Percentiles rank a stretch among this genome's conserved stretches.
phyloP scores from a whole-genome alignment of 2,329 filamentous ascomycete genomes.

The Colletotrichum abscissum region DNA sequence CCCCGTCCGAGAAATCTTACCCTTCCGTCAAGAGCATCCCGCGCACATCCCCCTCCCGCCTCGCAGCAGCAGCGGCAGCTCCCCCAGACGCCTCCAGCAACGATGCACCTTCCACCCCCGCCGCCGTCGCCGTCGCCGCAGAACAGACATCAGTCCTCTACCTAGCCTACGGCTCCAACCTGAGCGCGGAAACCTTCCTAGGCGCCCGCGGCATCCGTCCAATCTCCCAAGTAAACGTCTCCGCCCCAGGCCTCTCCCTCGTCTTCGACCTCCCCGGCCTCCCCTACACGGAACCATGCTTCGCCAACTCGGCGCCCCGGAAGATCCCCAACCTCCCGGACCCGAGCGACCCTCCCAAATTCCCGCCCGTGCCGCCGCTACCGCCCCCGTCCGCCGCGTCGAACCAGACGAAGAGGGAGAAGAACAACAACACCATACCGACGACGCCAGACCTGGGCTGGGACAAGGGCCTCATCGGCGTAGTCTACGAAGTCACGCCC shows the following conservation, averaged over 20 bases:
- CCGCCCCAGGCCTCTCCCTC: slow-evolving; percentile 80
- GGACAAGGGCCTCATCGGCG: slow-evolving; percentile 87
- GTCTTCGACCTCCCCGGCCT: slow-evolving; percentile 89
- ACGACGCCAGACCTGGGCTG: slow-evolving; percentile 55
- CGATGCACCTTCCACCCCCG: neutral
- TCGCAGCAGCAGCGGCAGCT: slow-evolving; percentile 48
- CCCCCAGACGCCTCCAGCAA: slow-evolving; percentile 39
- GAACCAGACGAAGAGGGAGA: neutral
- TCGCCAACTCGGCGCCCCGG: slow-evolving; percentile 81
- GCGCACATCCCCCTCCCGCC: slow-evolving; percentile 49
- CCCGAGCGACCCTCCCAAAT: slow-evolving; percentile 43
- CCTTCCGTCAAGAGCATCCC: slow-evolving; percentile 47
- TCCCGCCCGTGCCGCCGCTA: slow-evolving; percentile 41
- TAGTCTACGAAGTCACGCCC: slow-evolving; percentile 93
- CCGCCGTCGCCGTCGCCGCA: neutral
- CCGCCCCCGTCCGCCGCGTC: slow-evolving; percentile 18
- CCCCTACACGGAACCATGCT: slow-evolving; percentile 91
- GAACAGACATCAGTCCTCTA: slow-evolving; percentile 71
- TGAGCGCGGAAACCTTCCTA: slow-evolving; percentile 82
- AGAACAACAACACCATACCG: neutral
- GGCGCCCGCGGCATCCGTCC: slow-evolving; percentile 83
- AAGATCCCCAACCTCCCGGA: slow-evolving; percentile 58
- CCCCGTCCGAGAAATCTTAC: slow-evolving; percentile 36
- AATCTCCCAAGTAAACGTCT: slow-evolving; percentile 82
- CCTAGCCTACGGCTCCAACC: slow-evolving; percentile 92